phyloP scores from a whole-genome alignment of 768 basidiomycete genomes.

The Lactifluus rugatus region DNA sequence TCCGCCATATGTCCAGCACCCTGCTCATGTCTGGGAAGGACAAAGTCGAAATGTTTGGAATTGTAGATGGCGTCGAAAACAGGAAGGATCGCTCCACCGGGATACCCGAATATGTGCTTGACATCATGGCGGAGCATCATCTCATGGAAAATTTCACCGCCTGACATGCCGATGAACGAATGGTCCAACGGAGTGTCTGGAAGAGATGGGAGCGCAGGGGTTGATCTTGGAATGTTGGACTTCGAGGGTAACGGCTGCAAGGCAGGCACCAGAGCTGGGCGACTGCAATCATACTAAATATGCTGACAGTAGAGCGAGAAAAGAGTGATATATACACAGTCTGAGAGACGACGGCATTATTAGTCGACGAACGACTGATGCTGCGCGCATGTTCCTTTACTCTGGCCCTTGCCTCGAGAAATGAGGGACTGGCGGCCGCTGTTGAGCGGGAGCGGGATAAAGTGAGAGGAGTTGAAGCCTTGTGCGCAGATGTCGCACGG shows the following conservation, averaged over 20 bases:
- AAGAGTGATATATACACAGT: conserved; percentile 39
- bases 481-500: conserved; percentile 34
- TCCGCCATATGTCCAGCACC: conserved; percentile 99
- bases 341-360: conserved; percentile 52
- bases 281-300: conserved; percentile 31
- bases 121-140: conserved; percentile 98
- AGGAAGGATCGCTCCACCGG: conserved; percentile 94
- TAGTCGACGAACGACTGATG: conserved; percentile 57
- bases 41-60: conserved; percentile 88
- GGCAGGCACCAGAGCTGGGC: conserved; percentile 51
- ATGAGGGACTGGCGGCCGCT: conserved; percentile 37
- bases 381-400: conserved; percentile 68
- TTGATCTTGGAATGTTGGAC: conserved; percentile 30
- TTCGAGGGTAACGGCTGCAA: conserved; percentile 41
- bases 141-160: conserved; percentile 97
- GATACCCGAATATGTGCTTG: conserved; percentile 96
- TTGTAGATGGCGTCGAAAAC: conserved; percentile 99
- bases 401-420: conserved; percentile 72
- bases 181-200: conserved; percentile 54
- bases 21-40: conserved; percentile 94
- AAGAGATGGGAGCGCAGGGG: conserved; percentile 28
- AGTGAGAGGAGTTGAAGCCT: conserved; percentile 26
- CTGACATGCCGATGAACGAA: conserved; percentile 88
- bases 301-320: background rate
- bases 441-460: conserved; percentile 46